Conservation (phyloP, 169 alveolate species). For the Plasmodium berghei region DNA sequence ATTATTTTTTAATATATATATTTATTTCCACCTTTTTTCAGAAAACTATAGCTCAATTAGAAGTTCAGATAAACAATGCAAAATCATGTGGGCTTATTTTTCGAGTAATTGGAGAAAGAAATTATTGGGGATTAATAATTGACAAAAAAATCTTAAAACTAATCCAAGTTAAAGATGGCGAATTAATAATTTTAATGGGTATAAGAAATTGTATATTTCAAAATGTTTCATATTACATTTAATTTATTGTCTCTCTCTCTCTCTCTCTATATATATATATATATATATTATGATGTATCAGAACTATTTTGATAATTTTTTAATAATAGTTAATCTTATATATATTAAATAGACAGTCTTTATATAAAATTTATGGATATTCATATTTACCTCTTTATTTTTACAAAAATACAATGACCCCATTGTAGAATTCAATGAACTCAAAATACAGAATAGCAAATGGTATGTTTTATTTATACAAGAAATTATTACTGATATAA, state of each 20-base stretch:
- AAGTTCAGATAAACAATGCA: conserved; percentile 72
- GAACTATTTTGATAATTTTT: too few species aligned
- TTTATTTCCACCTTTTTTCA: background rate
- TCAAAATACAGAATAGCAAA: conserved; percentile 32
- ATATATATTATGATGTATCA: too few species aligned
- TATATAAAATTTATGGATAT: too few species aligned
- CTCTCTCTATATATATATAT: background rate
- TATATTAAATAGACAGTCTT: too few species aligned
- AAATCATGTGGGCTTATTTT: conserved; percentile 63
- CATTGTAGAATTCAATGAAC: conserved; percentile 29
- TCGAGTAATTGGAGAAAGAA: conserved; percentile 61
- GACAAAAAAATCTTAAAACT: conserved; percentile 53
- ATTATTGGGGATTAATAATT: conserved; percentile 62
- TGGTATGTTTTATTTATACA: conserved; percentile 69
- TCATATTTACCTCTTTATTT: background rate
- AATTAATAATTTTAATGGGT: conserved; percentile 52
- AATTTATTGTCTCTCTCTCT: background rate
- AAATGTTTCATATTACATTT: background rate
- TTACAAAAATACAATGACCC: background rate
- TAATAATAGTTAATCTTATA: too few species aligned
- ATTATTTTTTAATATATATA: background rate
- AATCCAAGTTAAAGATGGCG: conserved; percentile 48
- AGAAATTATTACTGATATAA: conserved; percentile 65
- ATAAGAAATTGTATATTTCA: background rate
- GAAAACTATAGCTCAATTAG: conserved; percentile 75